Conservation (phyloP, 208 protist genomes). For the Acanthamoeba lenticulata region DNA sequence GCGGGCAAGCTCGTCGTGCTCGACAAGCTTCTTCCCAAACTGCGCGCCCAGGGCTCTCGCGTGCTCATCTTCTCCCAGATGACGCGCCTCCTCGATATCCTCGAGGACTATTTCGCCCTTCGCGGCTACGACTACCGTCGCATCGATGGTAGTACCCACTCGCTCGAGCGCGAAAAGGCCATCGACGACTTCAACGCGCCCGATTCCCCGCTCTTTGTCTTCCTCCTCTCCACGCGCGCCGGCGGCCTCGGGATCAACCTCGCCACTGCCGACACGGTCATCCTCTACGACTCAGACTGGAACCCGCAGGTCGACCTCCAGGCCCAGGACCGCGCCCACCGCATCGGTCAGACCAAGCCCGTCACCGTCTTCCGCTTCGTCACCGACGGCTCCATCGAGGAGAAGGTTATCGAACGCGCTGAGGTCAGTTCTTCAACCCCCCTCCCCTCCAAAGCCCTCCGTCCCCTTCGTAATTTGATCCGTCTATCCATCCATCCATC, state of each 20-base stretch:
- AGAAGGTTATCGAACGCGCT: constrained; percentile 95
- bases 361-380: constrained; percentile 97
- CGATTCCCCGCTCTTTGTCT: constrained; percentile 93
- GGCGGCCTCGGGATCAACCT: constrained; percentile 98
- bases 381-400: constrained; percentile 95
- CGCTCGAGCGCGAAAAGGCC: constrained; percentile 91
- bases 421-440: neutral
- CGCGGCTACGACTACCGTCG: constrained; percentile 94
- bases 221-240: constrained; percentile 97
- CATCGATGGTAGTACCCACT: constrained; percentile 94
- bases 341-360: constrained; percentile 97
- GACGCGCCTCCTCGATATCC: constrained; percentile 96
- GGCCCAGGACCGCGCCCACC: constrained; percentile 97
- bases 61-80: constrained; percentile 99
- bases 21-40: constrained; percentile 83
- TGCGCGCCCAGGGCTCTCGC: constrained; percentile 85
- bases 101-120: constrained; percentile 95
- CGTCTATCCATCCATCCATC: too few relatives aligned
- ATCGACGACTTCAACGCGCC: constrained; percentile 94
- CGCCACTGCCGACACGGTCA: constrained; percentile 98
- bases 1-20: constrained; percentile 86
- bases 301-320: constrained; percentile 99
- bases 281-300: constrained; percentile 99
- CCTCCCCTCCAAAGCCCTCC: neutral
- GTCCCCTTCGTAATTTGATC: neutral